Conservation (phyloP, 2,329 filamentous ascomycete species). For the Sarocladium brachiariae region DNA sequence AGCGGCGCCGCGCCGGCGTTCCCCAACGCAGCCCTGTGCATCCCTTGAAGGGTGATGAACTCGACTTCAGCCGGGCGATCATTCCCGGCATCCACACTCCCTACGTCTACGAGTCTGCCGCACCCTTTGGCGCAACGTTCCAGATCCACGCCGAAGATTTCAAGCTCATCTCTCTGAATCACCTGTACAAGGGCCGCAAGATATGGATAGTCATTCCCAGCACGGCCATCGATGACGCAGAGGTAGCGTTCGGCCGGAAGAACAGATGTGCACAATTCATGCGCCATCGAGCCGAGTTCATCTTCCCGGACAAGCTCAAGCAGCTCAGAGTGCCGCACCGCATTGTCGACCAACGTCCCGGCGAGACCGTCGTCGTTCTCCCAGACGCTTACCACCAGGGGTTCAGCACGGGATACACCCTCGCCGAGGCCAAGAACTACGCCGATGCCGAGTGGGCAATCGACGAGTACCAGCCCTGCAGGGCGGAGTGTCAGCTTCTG, state of each 20-base stretch:
- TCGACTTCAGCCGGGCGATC: conserved; percentile 29
- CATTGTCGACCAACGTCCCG: conserved; percentile 31
- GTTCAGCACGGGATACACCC: conserved; percentile 34
- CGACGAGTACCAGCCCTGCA: conserved; percentile 28
- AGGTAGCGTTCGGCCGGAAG: conserved; percentile 26
- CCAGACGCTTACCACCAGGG: conserved; percentile 34
- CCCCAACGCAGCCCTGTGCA: conserved; percentile 30
- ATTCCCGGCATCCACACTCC: conserved; percentile 34
- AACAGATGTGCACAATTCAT: conserved; percentile 32
- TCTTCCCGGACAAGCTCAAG: conserved; percentile 32
- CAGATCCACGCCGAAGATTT: conserved; percentile 35
- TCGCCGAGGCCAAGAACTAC: conserved; percentile 34
- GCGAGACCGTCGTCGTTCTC: conserved; percentile 32
- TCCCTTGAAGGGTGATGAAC: conserved; percentile 28
- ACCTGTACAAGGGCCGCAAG: conserved; percentile 32
- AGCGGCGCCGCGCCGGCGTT: conserved; percentile 28
- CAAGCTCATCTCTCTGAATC: conserved; percentile 30
- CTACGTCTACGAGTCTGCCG: conserved; percentile 33
- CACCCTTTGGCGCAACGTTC: conserved; percentile 31
- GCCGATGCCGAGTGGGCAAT: conserved; percentile 29
- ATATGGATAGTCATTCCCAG: conserved; percentile 33
- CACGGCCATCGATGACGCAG: conserved; percentile 27
- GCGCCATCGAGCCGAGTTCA: conserved; percentile 33
- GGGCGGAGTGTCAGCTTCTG: conserved; percentile 24
- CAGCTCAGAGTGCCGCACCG: conserved; percentile 30